Evolutionary conservation across 2,329 filamentous ascomycete genomes (phyloP), one percentile per base, ranked within the genome.

Genomic region (Cryphonectria radicalis): DNA sequence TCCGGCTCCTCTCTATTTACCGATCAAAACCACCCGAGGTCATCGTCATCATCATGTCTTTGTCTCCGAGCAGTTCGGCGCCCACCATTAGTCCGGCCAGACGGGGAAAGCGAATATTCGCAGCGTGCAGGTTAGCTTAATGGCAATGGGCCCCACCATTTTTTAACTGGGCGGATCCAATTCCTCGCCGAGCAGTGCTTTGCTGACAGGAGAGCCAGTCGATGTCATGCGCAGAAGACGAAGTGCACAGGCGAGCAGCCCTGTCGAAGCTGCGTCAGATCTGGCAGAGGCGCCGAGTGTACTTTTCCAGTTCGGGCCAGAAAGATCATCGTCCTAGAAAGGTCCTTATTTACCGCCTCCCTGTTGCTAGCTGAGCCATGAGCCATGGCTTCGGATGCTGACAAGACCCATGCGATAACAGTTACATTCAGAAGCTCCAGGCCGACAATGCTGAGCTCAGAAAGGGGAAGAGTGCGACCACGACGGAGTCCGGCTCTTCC

Each of bases 171-270:
- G 25, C 1, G n/a, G 17, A 13, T 22, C 6, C 5, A 5, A 50
- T 46, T 57, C 50, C 35, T 28, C n/a, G 19, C 50, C 37, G 40
- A 35, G 32, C 50, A 32, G 19, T 14, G 35, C n/a, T 50, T 62
- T 68, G 25, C 66, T 68, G 55, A 68, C 55, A 46, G 40, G 25
- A 37, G 22, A 68, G 55, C 1, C 55, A 68, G 72, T 40, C 77
- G 28, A 69, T 81, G 59, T 70, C 77, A 64, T 67, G 65, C 71
- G 19, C 74, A 75, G 37, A 75, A 75, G 67, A 75, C 70, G 42
- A 75, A 74, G 50, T 75, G 74, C 65, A 73, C 73, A 22, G 73
- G 74, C 25, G 73, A 72, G 22, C 70, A 70, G 68, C 74, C 74
- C 22, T 75, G 74, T 63, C 66, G 67, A 25, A 68, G 73, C 19